Evolutionary conservation across 352 stramenopile species (phyloP).

Genomic region (Globisporangium ultimum): DNA sequence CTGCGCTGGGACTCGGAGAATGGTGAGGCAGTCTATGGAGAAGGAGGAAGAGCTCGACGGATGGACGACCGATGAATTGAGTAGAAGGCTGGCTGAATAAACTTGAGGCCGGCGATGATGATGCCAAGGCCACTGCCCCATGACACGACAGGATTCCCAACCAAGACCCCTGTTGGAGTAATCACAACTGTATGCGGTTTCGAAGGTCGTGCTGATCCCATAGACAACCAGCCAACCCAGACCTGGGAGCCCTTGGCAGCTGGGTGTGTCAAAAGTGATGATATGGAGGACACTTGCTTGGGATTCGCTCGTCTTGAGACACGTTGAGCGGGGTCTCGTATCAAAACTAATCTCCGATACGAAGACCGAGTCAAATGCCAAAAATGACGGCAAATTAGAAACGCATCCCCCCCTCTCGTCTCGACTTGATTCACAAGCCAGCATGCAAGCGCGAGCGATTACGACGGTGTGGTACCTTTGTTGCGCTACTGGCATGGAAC

Average conservation of each 20-base stretch:
- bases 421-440: not conserved
- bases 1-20: no score
- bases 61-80: not conserved
- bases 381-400: not conserved
- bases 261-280: not conserved
- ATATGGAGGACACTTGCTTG: not conserved
- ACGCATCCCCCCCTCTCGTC: not conserved
- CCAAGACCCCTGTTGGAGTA: not conserved
- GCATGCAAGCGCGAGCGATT: not conserved
- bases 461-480: not conserved
- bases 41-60: not conserved
- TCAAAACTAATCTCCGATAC: not conserved
- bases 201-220: constrained; percentile 1
- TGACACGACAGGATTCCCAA: not conserved
- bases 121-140: not conserved
- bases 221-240: not conserved
- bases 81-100: not conserved
- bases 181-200: not conserved
- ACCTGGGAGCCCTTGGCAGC: no score
- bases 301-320: not conserved
- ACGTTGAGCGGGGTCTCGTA: not conserved
- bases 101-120: not conserved
- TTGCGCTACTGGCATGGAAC: not conserved
- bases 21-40: no score
- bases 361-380: not conserved